phyloP scores from a whole-genome alignment of 2,329 filamentous ascomycete species.

The Chaetothyriales sp. region DNA sequence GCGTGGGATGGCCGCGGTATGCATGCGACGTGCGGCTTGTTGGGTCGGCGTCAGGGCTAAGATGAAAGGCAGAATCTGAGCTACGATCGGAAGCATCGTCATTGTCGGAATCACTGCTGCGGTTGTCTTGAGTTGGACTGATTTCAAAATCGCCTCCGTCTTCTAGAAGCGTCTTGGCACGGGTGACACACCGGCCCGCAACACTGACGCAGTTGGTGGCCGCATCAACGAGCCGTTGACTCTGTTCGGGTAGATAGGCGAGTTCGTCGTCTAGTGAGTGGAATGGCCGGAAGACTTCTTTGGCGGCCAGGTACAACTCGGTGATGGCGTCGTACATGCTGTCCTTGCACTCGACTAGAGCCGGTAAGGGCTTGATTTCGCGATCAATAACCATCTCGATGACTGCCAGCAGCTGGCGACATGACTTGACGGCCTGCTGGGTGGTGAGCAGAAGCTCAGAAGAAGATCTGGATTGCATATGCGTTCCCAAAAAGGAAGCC shows the following conservation, averaged over 20 bases:
- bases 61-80: not conserved
- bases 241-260: constrained; percentile 67
- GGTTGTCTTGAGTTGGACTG: not conserved
- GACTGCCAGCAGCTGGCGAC: constrained; percentile 62
- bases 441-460: constrained; percentile 71
- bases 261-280: constrained; percentile 59
- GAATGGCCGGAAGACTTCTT: constrained; percentile 59
- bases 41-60: not conserved
- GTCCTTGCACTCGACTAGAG: constrained; percentile 54
- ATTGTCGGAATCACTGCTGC: not conserved
- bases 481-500: constrained; percentile 84
- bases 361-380: constrained; percentile 53
- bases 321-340: constrained; percentile 69
- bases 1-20: not conserved
- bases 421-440: constrained; percentile 69
- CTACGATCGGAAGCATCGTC: not conserved
- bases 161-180: constrained; percentile 73
- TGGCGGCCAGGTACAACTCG: constrained; percentile 66
- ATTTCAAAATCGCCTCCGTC: constrained; percentile 75
- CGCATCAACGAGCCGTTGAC: constrained; percentile 58
- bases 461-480: constrained; percentile 82
- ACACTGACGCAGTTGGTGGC: constrained; percentile 80
- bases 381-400: constrained; percentile 72
- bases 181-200: constrained; percentile 80
- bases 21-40: not conserved